These are phyloP conservation scores for Ustilago loliicola DNA, from an alignment of 1,284 basidiomycete species.

Conservation along the genomic window DNA sequence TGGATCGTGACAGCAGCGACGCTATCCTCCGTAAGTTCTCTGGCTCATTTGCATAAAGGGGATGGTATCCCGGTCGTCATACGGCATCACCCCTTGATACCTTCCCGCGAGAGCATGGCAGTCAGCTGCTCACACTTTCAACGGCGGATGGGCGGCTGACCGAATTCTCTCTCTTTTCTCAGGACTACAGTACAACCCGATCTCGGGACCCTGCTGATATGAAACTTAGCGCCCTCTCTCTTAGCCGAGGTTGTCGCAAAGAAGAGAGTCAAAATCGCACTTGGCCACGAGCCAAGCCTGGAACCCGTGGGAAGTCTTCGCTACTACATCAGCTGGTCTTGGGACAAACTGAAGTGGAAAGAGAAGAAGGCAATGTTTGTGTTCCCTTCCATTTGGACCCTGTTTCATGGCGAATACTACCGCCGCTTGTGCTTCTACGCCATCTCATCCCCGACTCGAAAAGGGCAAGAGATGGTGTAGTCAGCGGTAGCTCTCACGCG, in stretches of 20 bases:
- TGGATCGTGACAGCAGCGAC: too few relatives aligned
- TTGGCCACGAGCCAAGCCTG: not conserved
- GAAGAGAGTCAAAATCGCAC: not conserved
- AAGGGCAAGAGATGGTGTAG: conserved; percentile 1
- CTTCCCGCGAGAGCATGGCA: not conserved
- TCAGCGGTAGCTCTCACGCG: not conserved
- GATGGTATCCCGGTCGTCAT: not conserved
- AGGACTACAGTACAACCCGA: too few relatives aligned
- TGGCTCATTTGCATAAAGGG: too few relatives aligned
- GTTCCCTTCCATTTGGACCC: not conserved
- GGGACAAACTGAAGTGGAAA: not conserved
- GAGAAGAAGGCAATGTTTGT: not conserved
- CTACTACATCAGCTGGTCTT: not conserved
- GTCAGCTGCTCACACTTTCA: not conserved
- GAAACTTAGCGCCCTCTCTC: not conserved
- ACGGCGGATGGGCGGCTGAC: not conserved
- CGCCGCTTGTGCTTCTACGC: not conserved
- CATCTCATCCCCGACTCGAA: not conserved
- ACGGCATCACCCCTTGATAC: not conserved
- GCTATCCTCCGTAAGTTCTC: too few relatives aligned
- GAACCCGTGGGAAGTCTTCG: not conserved
- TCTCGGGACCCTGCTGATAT: not conserved
- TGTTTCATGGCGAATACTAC: not conserved
- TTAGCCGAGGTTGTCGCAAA: not conserved
- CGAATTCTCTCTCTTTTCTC: not conserved